These are phyloP conservation scores for Magnusiomyces suaveolens DNA, from an alignment of 1,139 yeast species.

Conservation along the genomic window DNA sequence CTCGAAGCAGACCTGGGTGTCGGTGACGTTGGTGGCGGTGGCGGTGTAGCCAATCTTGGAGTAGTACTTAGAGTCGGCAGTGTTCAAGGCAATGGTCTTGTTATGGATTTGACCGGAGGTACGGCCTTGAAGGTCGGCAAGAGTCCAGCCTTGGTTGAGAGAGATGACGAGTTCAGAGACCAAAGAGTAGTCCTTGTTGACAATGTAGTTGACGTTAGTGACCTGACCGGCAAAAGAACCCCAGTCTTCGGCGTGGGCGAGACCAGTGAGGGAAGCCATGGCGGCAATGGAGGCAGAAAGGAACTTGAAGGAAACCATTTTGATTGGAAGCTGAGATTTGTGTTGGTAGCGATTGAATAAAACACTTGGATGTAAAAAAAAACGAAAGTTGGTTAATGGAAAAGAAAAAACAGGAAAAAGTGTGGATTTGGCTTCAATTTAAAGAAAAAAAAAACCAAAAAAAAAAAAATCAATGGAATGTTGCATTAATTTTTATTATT, in stretches of 20 bases:
- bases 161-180: constrained; percentile 10
- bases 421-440: background rate
- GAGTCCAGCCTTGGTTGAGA: constrained; percentile 11
- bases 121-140: constrained; percentile 14
- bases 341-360: background rate
- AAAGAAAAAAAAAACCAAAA: background rate
- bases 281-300: constrained; percentile 6
- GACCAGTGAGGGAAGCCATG: constrained; percentile 5
- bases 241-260: constrained; percentile 10
- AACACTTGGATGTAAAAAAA: background rate
- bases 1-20: constrained; percentile 10
- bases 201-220: constrained; percentile 6
- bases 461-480: no score
- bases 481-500: no score
- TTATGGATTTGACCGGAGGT: constrained; percentile 11
- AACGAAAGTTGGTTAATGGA: no score
- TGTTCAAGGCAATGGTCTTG: constrained; percentile 13
- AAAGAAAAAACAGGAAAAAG: background rate
- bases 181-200: constrained; percentile 11
- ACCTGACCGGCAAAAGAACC: constrained; percentile 15
- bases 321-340: background rate
- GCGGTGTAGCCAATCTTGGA: constrained; percentile 12
- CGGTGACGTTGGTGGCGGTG: constrained; percentile 9
- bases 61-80: constrained; percentile 15
- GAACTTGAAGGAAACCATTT: constrained; percentile 3